phyloP scores from a whole-genome alignment of 768 basidiomycete genomes.

The Megacollybia marginata region DNA sequence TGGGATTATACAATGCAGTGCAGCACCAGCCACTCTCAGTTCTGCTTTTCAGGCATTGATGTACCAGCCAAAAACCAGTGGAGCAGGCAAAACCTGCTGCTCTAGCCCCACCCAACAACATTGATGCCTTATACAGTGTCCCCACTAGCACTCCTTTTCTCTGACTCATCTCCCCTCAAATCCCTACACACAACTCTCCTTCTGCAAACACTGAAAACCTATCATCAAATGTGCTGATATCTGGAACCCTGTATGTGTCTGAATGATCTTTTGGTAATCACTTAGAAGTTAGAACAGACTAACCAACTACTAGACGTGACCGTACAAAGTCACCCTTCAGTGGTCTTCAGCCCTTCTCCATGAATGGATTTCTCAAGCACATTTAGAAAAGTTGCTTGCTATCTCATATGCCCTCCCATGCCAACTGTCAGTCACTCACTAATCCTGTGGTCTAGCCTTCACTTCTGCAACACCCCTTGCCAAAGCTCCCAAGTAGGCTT shows the following conservation, averaged over 20 bases:
- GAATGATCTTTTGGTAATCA: neutral
- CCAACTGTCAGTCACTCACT: conserved; percentile 22
- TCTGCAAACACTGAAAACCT: conserved; percentile 65
- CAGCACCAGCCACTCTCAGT: no score
- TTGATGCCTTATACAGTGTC: no score
- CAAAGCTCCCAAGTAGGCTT: conserved; percentile 87
- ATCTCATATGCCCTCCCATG: conserved; percentile 51
- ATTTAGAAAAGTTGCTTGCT: conserved; percentile 73
- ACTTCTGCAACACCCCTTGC: conserved; percentile 34
- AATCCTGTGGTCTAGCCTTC: conserved; percentile 55
- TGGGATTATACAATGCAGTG: no score
- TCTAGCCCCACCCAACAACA: no score
- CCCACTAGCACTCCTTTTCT: conserved; percentile 82
- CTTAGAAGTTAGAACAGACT: no score
- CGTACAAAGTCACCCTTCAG: conserved; percentile 82
- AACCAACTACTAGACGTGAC: conserved; percentile 59
- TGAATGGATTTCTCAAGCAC: conserved; percentile 89
- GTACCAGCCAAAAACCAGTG: no score
- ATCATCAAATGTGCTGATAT: conserved; percentile 98
- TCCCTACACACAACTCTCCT: conserved; percentile 86
- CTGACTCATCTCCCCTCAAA: conserved; percentile 86
- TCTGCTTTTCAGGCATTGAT: no score
- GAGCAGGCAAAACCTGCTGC: no score
- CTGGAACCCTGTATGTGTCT: conserved; percentile 81
- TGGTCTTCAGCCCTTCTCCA: conserved; percentile 87